A percentile compares a stretch with the other conserved stretches of the same genome.
Evolutionary conservation across 331 rosid species (phyloP).

Genomic region (Quercus phellos): DNA sequence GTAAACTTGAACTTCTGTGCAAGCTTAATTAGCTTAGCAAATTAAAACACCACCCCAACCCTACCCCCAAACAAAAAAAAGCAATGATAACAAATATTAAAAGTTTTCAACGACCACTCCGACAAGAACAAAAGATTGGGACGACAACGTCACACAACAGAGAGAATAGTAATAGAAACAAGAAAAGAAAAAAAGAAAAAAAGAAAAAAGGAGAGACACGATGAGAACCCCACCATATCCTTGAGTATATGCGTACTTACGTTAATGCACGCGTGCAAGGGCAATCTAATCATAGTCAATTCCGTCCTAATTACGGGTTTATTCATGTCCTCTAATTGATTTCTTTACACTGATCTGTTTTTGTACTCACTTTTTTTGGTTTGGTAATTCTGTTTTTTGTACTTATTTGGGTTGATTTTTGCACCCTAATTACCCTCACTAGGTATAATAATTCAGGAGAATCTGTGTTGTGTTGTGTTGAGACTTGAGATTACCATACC

Average conservation of each 20-base stretch:
- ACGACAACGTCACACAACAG: too few relatives aligned
- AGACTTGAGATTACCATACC: neutral
- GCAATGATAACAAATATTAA: too few relatives aligned
- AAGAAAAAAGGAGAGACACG: neutral
- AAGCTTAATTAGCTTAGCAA: too few relatives aligned
- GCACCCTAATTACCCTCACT: neutral
- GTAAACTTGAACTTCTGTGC: too few relatives aligned
- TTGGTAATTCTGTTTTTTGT: neutral
- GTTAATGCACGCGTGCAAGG: constrained; percentile 27
- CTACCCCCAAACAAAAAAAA: too few relatives aligned
- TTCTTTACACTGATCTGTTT: neutral
- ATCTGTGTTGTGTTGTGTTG: neutral
- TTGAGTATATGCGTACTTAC: neutral
- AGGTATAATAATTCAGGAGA: neutral
- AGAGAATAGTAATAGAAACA: neutral
- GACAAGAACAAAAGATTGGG: too few relatives aligned
- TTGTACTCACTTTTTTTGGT: too few relatives aligned
- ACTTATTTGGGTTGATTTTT: neutral
- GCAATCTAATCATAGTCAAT: constrained; percentile 27
- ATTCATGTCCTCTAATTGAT: constrained; percentile 25
- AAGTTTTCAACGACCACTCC: too few relatives aligned
- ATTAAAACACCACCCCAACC: too few relatives aligned
- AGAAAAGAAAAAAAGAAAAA: neutral
- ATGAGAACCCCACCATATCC: neutral
- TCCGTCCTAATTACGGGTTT: constrained; percentile 14